phyloP scores from a whole-genome alignment of 176 grass and related monocot genomes.

The Triticum timopheevii region DNA sequence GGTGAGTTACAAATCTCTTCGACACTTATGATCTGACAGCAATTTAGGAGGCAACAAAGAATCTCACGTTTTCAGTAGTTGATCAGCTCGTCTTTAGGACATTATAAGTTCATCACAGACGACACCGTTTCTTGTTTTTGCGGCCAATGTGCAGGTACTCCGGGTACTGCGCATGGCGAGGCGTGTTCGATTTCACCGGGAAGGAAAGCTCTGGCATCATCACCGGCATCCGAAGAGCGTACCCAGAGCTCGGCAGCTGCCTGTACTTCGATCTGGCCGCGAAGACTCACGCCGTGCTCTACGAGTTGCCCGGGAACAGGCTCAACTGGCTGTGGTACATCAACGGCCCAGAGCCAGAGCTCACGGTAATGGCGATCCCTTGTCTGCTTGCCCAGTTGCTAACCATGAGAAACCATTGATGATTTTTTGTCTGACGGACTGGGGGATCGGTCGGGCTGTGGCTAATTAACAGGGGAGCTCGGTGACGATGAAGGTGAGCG shows the following conservation, averaged over 20 bases:
- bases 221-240: constrained; percentile 46
- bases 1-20: constrained; percentile 15
- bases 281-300: constrained; percentile 76
- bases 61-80: background rate
- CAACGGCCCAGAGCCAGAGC: constrained; percentile 62
- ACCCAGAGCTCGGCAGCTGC: constrained; percentile 69
- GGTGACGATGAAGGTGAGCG: constrained; percentile 65
- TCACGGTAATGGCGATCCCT: constrained; percentile 38
- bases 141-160: constrained; percentile 56
- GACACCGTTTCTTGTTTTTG: background rate
- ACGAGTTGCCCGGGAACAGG: constrained; percentile 63
- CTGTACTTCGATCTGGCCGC: constrained; percentile 84
- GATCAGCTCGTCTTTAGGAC: background rate
- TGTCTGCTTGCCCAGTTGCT: background rate
- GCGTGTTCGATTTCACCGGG: constrained; percentile 72
- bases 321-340: constrained; percentile 97
- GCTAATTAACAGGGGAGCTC: constrained; percentile 45
- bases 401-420: background rate
- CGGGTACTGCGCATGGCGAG: constrained; percentile 82
- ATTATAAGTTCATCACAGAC: background rate
- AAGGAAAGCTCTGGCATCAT: constrained; percentile 58
- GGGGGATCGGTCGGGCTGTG: background rate
- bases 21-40: background rate
- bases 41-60: background rate
- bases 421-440: background rate